phyloP scores from a whole-genome alignment of 805 yeast genomes.

The Barnettozyma sucrosica region DNA sequence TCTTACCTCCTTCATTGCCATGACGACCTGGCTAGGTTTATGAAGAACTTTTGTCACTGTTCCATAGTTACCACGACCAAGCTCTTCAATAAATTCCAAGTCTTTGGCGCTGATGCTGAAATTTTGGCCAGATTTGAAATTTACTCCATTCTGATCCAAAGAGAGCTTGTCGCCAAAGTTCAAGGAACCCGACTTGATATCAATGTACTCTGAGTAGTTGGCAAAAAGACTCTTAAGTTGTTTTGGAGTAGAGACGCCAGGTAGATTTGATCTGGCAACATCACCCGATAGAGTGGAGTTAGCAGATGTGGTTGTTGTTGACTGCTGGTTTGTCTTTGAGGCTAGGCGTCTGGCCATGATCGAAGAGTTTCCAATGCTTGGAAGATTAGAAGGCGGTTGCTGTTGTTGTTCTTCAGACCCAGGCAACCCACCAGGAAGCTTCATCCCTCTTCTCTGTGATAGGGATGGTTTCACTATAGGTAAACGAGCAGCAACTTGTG shows the following conservation, averaged over 20 bases:
- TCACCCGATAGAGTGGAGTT: background rate
- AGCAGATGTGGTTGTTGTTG: constrained; percentile 5
- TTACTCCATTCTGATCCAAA: constrained; percentile 84
- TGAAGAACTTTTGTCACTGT: constrained; percentile 90
- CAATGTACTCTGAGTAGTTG: constrained; percentile 80
- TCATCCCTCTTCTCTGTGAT: constrained; percentile 83
- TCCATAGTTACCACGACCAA: constrained; percentile 96
- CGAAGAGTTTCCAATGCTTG: constrained; percentile 4
- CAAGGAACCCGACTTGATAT: constrained; percentile 85
- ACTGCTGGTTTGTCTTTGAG: constrained; percentile 5
- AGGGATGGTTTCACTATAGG: constrained; percentile 72
- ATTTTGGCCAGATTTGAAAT: constrained; percentile 81
- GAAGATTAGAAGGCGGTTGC: constrained; percentile 8
- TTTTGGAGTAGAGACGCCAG: background rate
- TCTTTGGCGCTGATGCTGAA: constrained; percentile 85
- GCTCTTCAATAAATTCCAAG: constrained; percentile 72
- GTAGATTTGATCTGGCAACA: background rate
- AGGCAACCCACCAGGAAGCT: constrained; percentile 69
- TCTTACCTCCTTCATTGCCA: constrained; percentile 98
- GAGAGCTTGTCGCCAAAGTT: constrained; percentile 94
- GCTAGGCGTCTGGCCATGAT: constrained; percentile 10
- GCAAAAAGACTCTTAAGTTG: constrained; percentile 63
- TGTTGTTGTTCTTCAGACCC: constrained; percentile 12
- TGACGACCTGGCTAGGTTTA: constrained; percentile 82
- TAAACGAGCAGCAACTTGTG: constrained; percentile 73